Base-by-base conservation (phyloP, 1,284 basidiomycete genomes). In the Sporisorium exsertum region DNA sequence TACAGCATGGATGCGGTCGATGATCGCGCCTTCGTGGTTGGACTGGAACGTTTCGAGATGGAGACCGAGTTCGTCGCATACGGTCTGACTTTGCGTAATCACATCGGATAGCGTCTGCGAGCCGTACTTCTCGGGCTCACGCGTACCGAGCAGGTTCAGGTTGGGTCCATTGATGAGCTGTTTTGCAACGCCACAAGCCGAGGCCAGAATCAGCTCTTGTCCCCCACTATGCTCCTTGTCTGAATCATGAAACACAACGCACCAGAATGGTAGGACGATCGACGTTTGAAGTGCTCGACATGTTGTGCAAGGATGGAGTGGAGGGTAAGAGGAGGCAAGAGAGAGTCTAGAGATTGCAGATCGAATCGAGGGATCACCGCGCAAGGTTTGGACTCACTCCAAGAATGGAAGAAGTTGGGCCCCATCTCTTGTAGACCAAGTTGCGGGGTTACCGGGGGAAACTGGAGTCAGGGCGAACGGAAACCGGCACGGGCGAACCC, bases 81-180 rank as follows among this genome's bases (percentile, higher is more conserved):
- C 52, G 13, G 13, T 8, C 12, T 29, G 24, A 2, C 55, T 50
- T 5, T 27, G 29, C 13, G 20, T 37, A 18, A 52, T 33, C 15
- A 78, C 47, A 51, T 86, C 84, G 24, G 72, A 63, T 12, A 86
- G 76, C 2, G 84, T 86, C 22, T 75, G 72, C 27, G 61, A 54
- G 18, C 86, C 86, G 64, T 86, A 86, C 60, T 81, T 83, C 37
- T 84, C 74, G 5, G 85, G 86, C 68, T 86, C 86, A 12, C 86
- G 67, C 12, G 80, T 82, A 6, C 86, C 86, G 18, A 86, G 65
- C 3, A 86, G 72, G 66, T 86, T 86, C 27, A 86, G 75, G 58
- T 86, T 86, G 26, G 86, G 86, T 7, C 86, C 86, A 51, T 74
- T 69, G 40, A 77, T 56, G 18, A 73, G 53, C 56, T 57, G 55